Conservation (phyloP, 768 basidiomycete species). For the Arthromyces matolae region DNA sequence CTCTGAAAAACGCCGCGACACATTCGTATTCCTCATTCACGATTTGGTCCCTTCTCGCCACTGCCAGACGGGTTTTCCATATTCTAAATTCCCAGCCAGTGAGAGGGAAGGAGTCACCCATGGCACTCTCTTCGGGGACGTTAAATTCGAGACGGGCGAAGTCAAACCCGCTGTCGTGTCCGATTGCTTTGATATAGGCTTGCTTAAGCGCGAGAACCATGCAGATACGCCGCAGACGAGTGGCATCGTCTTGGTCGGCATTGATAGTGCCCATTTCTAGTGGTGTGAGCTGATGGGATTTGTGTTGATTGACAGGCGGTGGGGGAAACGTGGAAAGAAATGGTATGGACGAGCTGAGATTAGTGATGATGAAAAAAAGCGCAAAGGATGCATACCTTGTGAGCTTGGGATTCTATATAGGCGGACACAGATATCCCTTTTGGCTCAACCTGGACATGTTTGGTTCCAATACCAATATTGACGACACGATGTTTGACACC, state of each 20-base stretch:
- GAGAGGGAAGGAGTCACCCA: conserved; percentile 64
- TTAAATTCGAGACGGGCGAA: conserved; percentile 81
- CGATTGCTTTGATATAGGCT: conserved; percentile 81
- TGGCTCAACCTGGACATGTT: conserved; percentile 62
- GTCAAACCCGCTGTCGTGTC: conserved; percentile 78
- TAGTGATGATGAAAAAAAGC: too few relatives aligned
- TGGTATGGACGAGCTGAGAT: too few relatives aligned
- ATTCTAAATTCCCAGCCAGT: conserved; percentile 86
- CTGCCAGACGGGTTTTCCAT: conserved; percentile 70
- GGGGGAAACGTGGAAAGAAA: too few relatives aligned
- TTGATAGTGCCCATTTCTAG: conserved; percentile 53
- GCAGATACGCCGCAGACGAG: conserved; percentile 68
- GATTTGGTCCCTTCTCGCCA: conserved; percentile 52
- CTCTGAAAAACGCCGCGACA: conserved; percentile 73
- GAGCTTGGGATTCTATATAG: conserved; percentile 71
- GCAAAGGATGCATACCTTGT: conserved; percentile 57
- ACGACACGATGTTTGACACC: conserved; percentile 71
- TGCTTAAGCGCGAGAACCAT: conserved; percentile 78
- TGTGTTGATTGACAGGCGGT: too few relatives aligned
- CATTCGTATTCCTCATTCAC: conserved; percentile 73
- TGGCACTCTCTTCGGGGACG: conserved; percentile 55
- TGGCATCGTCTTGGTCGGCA: conserved; percentile 53
- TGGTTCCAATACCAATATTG: conserved; percentile 80
- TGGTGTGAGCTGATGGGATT: conserved; percentile 22
- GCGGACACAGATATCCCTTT: conserved; percentile 51